A percentile compares a stretch with the other conserved stretches of the same genome.
phyloP scores from a whole-genome alignment of 208 protist species.

The Phytomonas francai region DNA sequence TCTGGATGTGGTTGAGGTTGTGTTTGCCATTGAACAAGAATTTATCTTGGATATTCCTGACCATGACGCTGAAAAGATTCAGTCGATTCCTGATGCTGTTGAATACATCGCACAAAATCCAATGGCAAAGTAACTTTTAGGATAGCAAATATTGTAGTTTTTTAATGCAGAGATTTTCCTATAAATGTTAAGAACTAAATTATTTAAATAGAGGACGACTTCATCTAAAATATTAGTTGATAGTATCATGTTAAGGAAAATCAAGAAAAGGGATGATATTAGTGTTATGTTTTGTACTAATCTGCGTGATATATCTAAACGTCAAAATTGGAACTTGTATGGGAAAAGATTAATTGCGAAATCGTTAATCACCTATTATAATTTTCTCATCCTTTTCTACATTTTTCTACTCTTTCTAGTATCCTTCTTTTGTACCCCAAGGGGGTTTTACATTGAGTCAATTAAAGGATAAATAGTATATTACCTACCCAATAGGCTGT shows the following conservation, averaged over 20 bases:
- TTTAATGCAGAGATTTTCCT: conserved; percentile 1
- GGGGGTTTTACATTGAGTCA: neutral
- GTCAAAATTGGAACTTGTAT: neutral
- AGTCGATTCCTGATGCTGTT: conserved; percentile 89
- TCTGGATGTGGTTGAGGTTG: conserved; percentile 93
- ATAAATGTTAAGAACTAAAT: conserved; percentile 1
- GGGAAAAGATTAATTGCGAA: neutral
- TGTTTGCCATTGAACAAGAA: conserved; percentile 94
- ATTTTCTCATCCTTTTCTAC: neutral
- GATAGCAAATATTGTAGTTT: conserved; percentile 7
- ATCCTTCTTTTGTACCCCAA: neutral
- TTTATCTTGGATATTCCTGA: conserved; percentile 95
- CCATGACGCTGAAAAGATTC: conserved; percentile 94
- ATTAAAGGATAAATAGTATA: neutral
- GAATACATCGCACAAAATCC: conserved; percentile 93
- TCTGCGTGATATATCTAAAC: neutral
- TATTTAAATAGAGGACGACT: neutral
- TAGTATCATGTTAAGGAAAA: neutral
- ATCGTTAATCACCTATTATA: neutral
- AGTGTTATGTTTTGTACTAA: neutral
- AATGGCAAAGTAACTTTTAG: conserved; percentile 86
- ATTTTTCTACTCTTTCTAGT: neutral
- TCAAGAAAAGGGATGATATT: neutral
- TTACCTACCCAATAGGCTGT: neutral
- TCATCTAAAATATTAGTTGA: neutral